Conservation (phyloP, 192 early-diverging fungal genomes). For the Pilaira anomala region DNA sequence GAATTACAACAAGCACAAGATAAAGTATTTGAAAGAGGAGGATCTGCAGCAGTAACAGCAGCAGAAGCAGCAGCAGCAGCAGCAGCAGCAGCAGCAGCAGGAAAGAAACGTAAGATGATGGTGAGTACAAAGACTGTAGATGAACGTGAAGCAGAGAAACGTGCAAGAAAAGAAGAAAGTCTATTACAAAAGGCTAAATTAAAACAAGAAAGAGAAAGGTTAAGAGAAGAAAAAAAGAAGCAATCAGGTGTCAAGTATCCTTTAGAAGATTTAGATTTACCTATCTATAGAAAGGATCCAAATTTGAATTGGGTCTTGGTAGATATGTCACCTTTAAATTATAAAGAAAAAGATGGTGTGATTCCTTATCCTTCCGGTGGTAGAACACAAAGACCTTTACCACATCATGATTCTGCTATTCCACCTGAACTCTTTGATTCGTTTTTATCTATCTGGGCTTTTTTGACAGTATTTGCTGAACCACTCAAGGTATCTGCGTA, state of each 20-base stretch:
- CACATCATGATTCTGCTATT: slow-evolving; percentile 45
- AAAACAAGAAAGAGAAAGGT: slow-evolving; percentile 31
- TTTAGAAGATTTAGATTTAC: slow-evolving; percentile 79
- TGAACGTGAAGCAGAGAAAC: slow-evolving; percentile 25
- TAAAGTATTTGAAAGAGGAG: slow-evolving; percentile 36
- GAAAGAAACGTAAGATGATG: not conserved
- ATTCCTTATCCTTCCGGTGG: slow-evolving; percentile 25
- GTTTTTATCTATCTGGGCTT: slow-evolving; percentile 64
- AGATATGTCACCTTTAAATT: slow-evolving; percentile 31
- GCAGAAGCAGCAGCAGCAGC: no score
- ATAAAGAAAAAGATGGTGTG: slow-evolving; percentile 12
- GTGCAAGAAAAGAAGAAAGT: slow-evolving; percentile 35
- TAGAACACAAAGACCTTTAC: slow-evolving; percentile 41
- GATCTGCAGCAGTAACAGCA: no score
- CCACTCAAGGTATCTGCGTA: slow-evolving; percentile 68
- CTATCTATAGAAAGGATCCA: slow-evolving; percentile 34
- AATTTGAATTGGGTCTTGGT: slow-evolving; percentile 28
- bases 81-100: no score
- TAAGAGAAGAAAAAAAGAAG: slow-evolving; percentile 28
- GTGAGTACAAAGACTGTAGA: slow-evolving; percentile 10
- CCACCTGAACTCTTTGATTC: slow-evolving; percentile 42
- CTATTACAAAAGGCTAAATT: slow-evolving; percentile 30
- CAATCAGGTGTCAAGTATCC: slow-evolving; percentile 65
- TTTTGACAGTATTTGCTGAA: slow-evolving; percentile 59
- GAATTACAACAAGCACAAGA: slow-evolving; percentile 43